A percentile compares a stretch with the other conserved stretches of the same genome.
phyloP scores from a whole-genome alignment of 805 yeast species.

The Candida oleophila region DNA sequence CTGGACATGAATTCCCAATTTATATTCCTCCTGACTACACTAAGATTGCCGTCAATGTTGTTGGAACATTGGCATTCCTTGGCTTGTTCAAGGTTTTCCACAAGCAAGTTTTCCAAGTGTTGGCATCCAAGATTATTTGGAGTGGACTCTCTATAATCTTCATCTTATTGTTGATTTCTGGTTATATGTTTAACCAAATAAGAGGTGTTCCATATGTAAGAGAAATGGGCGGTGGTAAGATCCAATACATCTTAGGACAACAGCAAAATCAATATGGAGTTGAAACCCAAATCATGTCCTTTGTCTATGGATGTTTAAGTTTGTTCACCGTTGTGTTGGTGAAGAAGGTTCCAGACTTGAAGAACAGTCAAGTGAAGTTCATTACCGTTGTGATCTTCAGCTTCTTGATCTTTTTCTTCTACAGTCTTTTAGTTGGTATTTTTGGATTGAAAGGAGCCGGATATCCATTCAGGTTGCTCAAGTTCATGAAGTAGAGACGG shows the following conservation, averaged over 20 bases:
- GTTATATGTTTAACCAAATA: constrained; percentile 92
- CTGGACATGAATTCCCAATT: constrained; percentile 35
- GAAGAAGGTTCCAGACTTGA: constrained; percentile 51
- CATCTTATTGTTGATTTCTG: constrained; percentile 73
- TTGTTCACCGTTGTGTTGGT: constrained; percentile 58
- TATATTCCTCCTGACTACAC: constrained; percentile 44
- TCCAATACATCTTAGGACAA: constrained; percentile 47
- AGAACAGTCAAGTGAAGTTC: constrained; percentile 46
- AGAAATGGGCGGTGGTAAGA: constrained; percentile 36
- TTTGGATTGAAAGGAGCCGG: constrained; percentile 71
- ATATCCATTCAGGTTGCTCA: constrained; percentile 66
- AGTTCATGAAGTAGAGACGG: constrained; percentile 4
- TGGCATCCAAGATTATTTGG: constrained; percentile 66
- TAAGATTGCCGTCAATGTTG: constrained; percentile 33
- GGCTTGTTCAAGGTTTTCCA: constrained; percentile 25
- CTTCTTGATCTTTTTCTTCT: constrained; percentile 50
- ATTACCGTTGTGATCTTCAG: constrained; percentile 47
- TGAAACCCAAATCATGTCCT: constrained; percentile 84
- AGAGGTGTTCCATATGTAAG: constrained; percentile 68
- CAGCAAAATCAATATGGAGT: constrained; percentile 79
- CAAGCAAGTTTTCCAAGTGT: constrained; percentile 33
- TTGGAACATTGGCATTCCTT: constrained; percentile 29
- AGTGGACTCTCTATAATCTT: constrained; percentile 60
- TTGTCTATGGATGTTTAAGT: constrained; percentile 69
- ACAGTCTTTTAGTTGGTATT: constrained; percentile 61